Conservation (phyloP, 768 basidiomycete species). For the Porphyrellus cyaneotinctus region DNA sequence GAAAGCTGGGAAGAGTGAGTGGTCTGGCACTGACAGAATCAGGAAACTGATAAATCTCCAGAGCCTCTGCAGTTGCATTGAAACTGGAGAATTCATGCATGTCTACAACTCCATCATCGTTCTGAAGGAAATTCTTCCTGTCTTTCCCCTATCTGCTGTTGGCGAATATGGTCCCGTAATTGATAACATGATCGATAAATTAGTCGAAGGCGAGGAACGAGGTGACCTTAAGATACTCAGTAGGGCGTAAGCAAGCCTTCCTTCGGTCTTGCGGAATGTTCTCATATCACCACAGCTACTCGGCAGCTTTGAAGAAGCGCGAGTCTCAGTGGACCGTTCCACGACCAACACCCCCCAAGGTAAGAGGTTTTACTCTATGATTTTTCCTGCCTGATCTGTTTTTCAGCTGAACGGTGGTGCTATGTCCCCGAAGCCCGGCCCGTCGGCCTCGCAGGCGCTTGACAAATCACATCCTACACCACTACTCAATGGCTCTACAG, state of each 20-base stretch:
- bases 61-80: constrained; percentile 78
- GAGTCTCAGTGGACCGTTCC: constrained; percentile 52
- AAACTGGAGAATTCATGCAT: constrained; percentile 92
- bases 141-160: constrained; percentile 74
- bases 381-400: not conserved
- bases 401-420: constrained; percentile 26
- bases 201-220: constrained; percentile 73
- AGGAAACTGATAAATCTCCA: constrained; percentile 27
- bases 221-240: constrained; percentile 82
- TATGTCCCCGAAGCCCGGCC: constrained; percentile 26
- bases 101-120: constrained; percentile 96
- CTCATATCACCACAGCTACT: constrained; percentile 46
- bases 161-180: constrained; percentile 52
- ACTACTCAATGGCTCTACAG: constrained; percentile 40
- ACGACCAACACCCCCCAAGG: constrained; percentile 32
- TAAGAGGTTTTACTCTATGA: constrained; percentile 6
- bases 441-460: constrained; percentile 30
- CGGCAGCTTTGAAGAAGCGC: constrained; percentile 70
- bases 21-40: not conserved
- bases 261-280: not conserved
- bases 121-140: constrained; percentile 83
- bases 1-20: constrained; percentile 65
- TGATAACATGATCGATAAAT: constrained; percentile 57
- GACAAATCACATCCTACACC: constrained; percentile 30
- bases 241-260: constrained; percentile 51